Evolutionary conservation across 306 rosid species (phyloP), one percentile per base, ranked within the genome.

Genomic region (Quillaja saponaria): DNA sequence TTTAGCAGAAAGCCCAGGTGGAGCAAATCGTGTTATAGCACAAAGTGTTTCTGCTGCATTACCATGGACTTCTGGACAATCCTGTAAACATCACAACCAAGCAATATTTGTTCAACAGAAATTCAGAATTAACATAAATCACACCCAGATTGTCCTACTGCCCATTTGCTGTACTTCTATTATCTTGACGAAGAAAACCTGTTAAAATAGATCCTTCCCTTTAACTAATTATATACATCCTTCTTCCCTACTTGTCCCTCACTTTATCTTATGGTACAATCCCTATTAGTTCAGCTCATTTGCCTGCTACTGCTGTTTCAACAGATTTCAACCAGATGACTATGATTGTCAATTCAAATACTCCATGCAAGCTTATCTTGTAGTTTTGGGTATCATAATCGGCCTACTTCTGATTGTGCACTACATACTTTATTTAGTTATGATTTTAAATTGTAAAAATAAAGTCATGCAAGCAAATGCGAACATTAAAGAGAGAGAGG

Each of bases 31-130:
- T 49, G 99, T 87, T 53, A 94, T 83, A 28, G 99, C 87, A 83
- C 97, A 89, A 6, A 94, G 96, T 6, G 97, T 85, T 81, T 94
- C 99, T 1, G 99, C 97, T 35, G 96, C 90, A 80, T 89, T 94
- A 66, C 94, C 75, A 80, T 94, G 99, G 66, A 94, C 95, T 81
- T 89, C 97, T 48, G 97, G 90, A 66, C 78, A 90, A 84, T 90
- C 95, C 97, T 94, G 84, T 46, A 74, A 62, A 80, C 62, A 41
- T 35, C 77, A 69, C 63, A 48, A 34, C 59, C 63, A 34, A 72
- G 31, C 46, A 58, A 61, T 13, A 15, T 51, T 37, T 8, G 55
- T 34, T 69, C 59, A 73, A 35, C 14, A 65, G 35, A 62, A 61
- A 64, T 33, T 51, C 55, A 64, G 20, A 8, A 19, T 60, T 34